Percentiles rank a stretch among this genome's conserved stretches.
These are phyloP conservation scores for Populus tomentosa DNA, from an alignment of 441 rosid genomes.

Conservation along the genomic window DNA sequence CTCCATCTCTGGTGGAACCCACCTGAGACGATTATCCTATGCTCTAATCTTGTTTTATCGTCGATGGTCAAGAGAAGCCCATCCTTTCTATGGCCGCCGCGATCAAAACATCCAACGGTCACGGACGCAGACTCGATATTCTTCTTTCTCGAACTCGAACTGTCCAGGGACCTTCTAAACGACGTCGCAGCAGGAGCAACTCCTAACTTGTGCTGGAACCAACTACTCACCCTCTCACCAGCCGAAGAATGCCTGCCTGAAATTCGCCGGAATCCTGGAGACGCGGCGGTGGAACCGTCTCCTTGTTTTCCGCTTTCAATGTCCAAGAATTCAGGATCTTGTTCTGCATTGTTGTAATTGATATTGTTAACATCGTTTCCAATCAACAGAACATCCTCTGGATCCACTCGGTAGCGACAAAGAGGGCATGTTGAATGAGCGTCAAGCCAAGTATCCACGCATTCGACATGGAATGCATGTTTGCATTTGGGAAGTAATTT, in stretches of 20 bases:
- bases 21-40: conserved; percentile 60
- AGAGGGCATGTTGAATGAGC: conserved; percentile 93
- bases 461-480: conserved; percentile 90
- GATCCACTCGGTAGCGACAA: conserved; percentile 84
- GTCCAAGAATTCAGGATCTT: not conserved
- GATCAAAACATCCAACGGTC: conserved; percentile 45
- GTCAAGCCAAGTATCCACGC: conserved; percentile 99
- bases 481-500: conserved; percentile 76
- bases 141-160: conserved; percentile 22
- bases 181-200: conserved; percentile 15
- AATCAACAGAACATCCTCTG: conserved; percentile 72
- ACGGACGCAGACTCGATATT: conserved; percentile 17
- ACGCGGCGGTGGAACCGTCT: not conserved
- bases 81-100: conserved; percentile 51
- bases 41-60: conserved; percentile 45
- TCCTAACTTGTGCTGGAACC: not conserved
- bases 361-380: conserved; percentile 6
- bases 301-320: conserved; percentile 4
- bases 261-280: conserved; percentile 32
- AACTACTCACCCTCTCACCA: conserved; percentile 33
- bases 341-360: conserved; percentile 3
- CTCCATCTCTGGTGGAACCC: conserved; percentile 68
- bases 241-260: conserved; percentile 85
- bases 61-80: conserved; percentile 40
- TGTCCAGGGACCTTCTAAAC: conserved; percentile 55